Evolutionary conservation across 2,329 filamentous ascomycete genomes (phyloP).

Genomic region (Exophiala mesophila): DNA sequence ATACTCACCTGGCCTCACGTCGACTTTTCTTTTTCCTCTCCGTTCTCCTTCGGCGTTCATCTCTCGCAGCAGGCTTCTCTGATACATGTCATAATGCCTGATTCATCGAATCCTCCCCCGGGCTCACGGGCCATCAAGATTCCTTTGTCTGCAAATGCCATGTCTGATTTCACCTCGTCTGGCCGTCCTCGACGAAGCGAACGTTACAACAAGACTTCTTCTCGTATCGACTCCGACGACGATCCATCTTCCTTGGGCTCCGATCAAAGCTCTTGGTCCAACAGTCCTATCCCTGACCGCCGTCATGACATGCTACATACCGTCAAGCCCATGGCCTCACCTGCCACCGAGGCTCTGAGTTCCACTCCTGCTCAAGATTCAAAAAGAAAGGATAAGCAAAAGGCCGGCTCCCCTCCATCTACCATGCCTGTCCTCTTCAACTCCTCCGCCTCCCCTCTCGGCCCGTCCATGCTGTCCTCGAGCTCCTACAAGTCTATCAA

Average conservation of each 20-base stretch:
- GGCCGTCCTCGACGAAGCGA: conserved; percentile 19
- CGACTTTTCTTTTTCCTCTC: conserved; percentile 5
- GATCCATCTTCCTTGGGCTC: conserved; percentile 24
- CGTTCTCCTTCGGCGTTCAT: conserved; percentile 4
- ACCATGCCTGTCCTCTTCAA: conserved; percentile 15
- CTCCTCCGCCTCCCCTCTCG: conserved; percentile 22
- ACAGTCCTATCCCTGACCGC: conserved; percentile 12
- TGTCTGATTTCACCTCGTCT: conserved; percentile 10
- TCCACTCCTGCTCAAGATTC: conserved; percentile 4
- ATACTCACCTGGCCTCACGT: no score
- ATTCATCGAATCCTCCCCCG: conserved; percentile 12
- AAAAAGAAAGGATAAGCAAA: conserved; percentile 25
- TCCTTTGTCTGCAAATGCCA: conserved; percentile 16
- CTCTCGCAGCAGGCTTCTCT: conserved; percentile 2
- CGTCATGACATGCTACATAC: conserved; percentile 11
- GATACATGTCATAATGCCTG: conserved; percentile 12
- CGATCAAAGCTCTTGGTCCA: conserved; percentile 20
- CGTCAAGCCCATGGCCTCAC: conserved; percentile 11
- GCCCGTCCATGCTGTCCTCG: conserved; percentile 26
- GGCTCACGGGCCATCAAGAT: conserved; percentile 28
- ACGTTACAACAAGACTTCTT: conserved; percentile 14
- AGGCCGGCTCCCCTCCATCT: conserved; percentile 16
- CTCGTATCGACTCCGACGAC: conserved; percentile 20
- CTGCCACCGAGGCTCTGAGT: neutral
- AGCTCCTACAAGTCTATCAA: conserved; percentile 29